Conservation (phyloP, 345 rosid genomes). For the Fremontodendron californicum region DNA sequence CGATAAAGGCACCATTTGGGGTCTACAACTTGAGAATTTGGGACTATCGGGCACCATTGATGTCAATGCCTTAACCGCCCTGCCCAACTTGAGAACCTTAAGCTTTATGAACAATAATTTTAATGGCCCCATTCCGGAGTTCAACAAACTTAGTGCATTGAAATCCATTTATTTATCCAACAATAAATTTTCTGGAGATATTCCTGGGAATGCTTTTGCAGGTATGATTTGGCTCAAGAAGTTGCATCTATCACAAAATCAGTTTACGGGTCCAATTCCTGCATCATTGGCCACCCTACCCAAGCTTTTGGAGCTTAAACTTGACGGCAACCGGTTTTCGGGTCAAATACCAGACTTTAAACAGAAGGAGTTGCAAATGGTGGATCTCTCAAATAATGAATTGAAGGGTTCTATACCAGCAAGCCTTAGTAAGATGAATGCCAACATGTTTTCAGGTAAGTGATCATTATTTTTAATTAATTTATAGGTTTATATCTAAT, state of each 20-base stretch:
- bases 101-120: conserved; percentile 64
- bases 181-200: conserved; percentile 55
- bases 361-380: conserved; percentile 16
- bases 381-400: conserved; percentile 56
- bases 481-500: too few species aligned
- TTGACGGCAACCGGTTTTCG: conserved; percentile 58
- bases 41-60: conserved; percentile 54
- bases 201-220: conserved; percentile 53
- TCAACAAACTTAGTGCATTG: conserved; percentile 45
- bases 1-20: conserved; percentile 40
- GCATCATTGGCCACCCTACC: conserved; percentile 42
- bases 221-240: conserved; percentile 65
- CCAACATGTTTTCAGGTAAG: conserved; percentile 36
- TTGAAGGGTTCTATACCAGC: conserved; percentile 62
- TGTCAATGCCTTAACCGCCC: conserved; percentile 28
- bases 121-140: conserved; percentile 51
- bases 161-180: conserved; percentile 58
- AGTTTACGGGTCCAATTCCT: conserved; percentile 63
- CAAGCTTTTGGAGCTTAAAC: conserved; percentile 53
- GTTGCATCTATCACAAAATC: conserved; percentile 44
- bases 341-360: conserved; percentile 58
- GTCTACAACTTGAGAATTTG: conserved; percentile 61
- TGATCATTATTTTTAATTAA: not conserved
- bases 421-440: conserved; percentile 33
- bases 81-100: conserved; percentile 46